A percentile compares a stretch with the other conserved stretches of the same genome.
These are phyloP conservation scores for Fusarium verrucosum DNA, from an alignment of 2,329 filamentous ascomycete species.

Conservation along the genomic window DNA sequence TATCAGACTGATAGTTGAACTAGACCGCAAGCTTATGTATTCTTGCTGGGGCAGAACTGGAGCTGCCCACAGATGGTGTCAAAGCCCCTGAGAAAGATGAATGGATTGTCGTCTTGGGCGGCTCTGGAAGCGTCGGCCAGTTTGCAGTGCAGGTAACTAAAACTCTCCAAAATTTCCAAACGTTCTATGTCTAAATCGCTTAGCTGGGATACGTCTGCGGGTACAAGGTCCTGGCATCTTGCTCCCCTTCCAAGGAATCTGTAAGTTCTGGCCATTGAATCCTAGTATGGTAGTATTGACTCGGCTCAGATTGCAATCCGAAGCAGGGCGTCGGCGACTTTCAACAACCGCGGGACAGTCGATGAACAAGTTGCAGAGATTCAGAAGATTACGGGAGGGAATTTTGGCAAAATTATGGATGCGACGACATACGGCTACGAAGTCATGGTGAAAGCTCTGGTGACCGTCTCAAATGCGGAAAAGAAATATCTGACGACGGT, in stretches of 20 bases:
- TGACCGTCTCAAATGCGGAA: conserved; percentile 30
- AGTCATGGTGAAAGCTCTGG: conserved; percentile 46
- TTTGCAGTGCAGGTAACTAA: conserved; percentile 46
- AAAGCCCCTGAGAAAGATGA: conserved; percentile 40
- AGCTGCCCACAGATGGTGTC: conserved; percentile 33
- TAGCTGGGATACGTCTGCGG: conserved; percentile 50
- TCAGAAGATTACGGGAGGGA: conserved; percentile 46
- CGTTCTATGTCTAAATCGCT: not conserved
- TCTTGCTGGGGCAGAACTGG: conserved; percentile 42
- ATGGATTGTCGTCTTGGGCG: conserved; percentile 52
- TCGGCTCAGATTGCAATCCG: conserved; percentile 37
- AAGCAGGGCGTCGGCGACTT: conserved; percentile 47
- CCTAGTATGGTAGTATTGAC: not conserved
- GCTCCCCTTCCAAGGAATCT: conserved; percentile 45
- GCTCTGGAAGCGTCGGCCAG: conserved; percentile 49
- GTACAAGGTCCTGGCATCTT: conserved; percentile 51
- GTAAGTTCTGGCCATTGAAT: conserved; percentile 14
- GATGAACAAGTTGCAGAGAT: conserved; percentile 48
- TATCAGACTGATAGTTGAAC: not conserved
- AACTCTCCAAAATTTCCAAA: not conserved
- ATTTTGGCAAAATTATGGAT: conserved; percentile 49
- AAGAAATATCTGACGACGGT: conserved; percentile 48
- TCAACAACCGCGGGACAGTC: conserved; percentile 44
- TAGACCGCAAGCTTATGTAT: conserved; percentile 50
- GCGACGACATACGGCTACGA: conserved; percentile 44